Base-by-base conservation (phyloP, 805 yeast genomes). In the Yamadazyma phyllophila region DNA sequence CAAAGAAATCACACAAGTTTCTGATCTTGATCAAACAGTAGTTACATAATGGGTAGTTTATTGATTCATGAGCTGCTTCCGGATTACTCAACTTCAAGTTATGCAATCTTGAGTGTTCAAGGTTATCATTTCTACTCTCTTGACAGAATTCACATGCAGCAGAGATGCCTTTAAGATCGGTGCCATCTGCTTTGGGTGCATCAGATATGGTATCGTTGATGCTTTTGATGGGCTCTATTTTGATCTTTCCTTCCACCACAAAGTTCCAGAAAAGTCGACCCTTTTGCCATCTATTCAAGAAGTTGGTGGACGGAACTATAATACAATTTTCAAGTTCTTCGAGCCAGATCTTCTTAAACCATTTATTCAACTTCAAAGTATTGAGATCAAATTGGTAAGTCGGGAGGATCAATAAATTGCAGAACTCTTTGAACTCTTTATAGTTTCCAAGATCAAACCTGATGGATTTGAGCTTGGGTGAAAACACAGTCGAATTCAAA, bases 71-170 rank as follows among this genome's bases (percentile, higher is more conserved):
- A 5, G 48, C 40, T 41, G 55, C 51, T 7, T 57, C 59, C 17
- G 69, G 58, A 37, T 49, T 73, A 65, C 43, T 78, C 67, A 71
- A 57, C 51, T 81, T 83, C 58, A 91, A 67, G 45, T 78, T 76
- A 60, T 90, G 87, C 51, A 88, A 65, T 51, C 98, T 77, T 2
- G 92, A 84, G 63, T 88, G 90, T 53, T 84, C 86, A 49, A 87
- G 70, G 45, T 80, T 74, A 56, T 82, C 88, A 57, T 77, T 76
- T 49, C 96, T 75, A 10, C 66, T 60, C 62, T 91, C 97, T 5
- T 91, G 92, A 69, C 98, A 92, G 36, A 92, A 71, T 4, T 90
- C 74, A 66, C 98, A 92, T 4, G 90, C 81, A 2, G 81, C 80
- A 41, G 76, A 73, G 16, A 86, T 77, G 0, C 96, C 96, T 13